Conservation (phyloP, 129 eudicot genomes). For the Centella asiatica region DNA sequence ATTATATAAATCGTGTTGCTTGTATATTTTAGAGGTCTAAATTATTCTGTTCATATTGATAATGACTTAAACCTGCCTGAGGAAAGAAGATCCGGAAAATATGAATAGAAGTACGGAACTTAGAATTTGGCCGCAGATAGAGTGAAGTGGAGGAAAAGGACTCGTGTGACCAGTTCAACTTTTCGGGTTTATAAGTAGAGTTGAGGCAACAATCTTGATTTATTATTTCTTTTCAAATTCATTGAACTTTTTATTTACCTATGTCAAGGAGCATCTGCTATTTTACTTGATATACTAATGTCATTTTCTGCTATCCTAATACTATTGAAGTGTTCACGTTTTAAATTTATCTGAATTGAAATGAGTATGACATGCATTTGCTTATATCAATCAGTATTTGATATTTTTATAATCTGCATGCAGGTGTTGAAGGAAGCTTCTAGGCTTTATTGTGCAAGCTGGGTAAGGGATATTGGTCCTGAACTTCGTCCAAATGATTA, state of each 20-base stretch:
- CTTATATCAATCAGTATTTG: slow-evolving; percentile 5
- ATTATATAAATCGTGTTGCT: neutral
- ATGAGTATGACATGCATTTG: neutral
- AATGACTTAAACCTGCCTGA: no score
- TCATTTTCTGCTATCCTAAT: neutral
- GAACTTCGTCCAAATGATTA: slow-evolving; percentile 79
- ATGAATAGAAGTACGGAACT: no score
- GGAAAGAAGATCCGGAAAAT: no score
- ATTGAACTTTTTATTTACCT: neutral
- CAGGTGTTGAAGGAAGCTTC: slow-evolving; percentile 84
- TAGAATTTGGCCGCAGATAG: no score
- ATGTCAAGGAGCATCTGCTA: neutral
- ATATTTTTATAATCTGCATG: neutral
- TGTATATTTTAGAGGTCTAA: neutral
- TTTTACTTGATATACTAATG: neutral
- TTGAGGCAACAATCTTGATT: no score
- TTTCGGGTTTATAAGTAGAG: no score
- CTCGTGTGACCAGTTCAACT: no score
- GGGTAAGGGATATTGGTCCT: slow-evolving; percentile 40
- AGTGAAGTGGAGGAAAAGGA: no score
- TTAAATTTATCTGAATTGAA: neutral
- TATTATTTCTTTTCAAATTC: no score
- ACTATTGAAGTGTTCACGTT: neutral
- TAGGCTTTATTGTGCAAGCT: slow-evolving; percentile 29
- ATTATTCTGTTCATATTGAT: no score